Evolutionary conservation across 1,139 yeast genomes (phyloP), one percentile per base, ranked within the genome.

Genomic region (Lodderomyces jiufengensis): DNA sequence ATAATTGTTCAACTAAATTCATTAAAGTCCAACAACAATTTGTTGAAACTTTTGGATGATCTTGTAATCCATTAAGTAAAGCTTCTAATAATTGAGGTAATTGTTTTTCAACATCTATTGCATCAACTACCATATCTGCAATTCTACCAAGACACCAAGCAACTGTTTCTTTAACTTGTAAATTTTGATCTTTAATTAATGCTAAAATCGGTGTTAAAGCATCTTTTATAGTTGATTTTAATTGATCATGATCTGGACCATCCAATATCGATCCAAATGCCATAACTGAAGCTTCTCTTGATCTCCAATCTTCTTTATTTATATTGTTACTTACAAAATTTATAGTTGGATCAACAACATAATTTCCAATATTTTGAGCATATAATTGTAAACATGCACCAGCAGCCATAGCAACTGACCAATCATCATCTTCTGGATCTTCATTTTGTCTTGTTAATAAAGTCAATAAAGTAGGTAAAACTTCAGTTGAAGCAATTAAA

Each of bases 341-440:
- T 44, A 92, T 66, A 4, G 95, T 86, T 32, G 95, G 92, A 44
- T 80, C 84, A 30, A 90, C 88, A 34, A 92, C 88, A 48, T 80
- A 80, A 54, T 84, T 80, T 11, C 92, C 94, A 34, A 95, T 84
- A 53, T 84, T 79, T 59, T 85, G 95, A 4, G 98, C 96, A 63
- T 86, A 90, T 44, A 92, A 70, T 64, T 87, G 96, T 54, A 92
- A 70, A 63, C 97, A 94, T 10, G 97, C 92, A 52, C 96, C 98
- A 2, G 98, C 96, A 35, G 98, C 97, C 98, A 92, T 92, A 7
- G 97, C 81, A 31, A 88, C 95, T 39, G 90, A 84, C 98, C 98
- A 92, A 52, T 87, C 95, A 54, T 92, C 98, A 57, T 88, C 97
- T 55, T 82, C 92, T 24, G 85, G 80, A 50, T 85, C 95, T 40